These are phyloP conservation scores for Cenchrus americanus DNA, from an alignment of 176 grass and related monocot genomes.

Conservation along the genomic window DNA sequence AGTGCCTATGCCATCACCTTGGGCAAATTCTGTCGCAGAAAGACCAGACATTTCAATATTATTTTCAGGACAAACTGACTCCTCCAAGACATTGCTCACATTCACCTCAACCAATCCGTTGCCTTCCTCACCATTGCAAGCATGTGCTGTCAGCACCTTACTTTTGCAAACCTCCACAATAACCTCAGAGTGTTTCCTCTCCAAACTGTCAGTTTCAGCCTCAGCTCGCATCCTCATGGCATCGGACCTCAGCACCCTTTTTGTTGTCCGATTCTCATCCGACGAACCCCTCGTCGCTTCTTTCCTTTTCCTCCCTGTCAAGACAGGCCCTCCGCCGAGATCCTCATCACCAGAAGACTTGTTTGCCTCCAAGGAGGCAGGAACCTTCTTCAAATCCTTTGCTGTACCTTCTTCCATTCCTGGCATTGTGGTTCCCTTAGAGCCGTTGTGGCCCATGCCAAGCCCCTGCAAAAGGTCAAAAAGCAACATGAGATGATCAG, in stretches of 20 bases:
- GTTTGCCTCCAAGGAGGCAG: conserved; percentile 27
- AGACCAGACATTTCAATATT: conserved; percentile 1
- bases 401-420: conserved; percentile 1
- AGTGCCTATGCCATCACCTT: conserved; percentile 36
- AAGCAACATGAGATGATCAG: conserved; percentile 40
- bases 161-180: conserved; percentile 20
- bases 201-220: conserved; percentile 19
- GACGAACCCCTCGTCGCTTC: conserved; percentile 44
- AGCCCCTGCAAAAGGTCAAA: conserved; percentile 38
- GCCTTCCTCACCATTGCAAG: conserved; percentile 38
- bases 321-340: conserved; percentile 16
- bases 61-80: conserved; percentile 21
- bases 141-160: not conserved
- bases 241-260: conserved; percentile 62
- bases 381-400: conserved; percentile 34
- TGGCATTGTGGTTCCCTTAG: conserved; percentile 2
- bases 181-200: conserved; percentile 13
- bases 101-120: conserved; percentile 21
- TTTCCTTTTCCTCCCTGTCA: conserved; percentile 65
- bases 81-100: not conserved
- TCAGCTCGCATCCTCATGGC: conserved; percentile 44
- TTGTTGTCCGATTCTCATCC: conserved; percentile 46
- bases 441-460: conserved; percentile 25
- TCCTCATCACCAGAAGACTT: conserved; percentile 22
- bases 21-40: conserved; percentile 9